A percentile compares a stretch with the other conserved stretches of the same genome.
These are phyloP conservation scores for Gossypium lobatum DNA, from an alignment of 441 rosid species.

Conservation along the genomic window DNA sequence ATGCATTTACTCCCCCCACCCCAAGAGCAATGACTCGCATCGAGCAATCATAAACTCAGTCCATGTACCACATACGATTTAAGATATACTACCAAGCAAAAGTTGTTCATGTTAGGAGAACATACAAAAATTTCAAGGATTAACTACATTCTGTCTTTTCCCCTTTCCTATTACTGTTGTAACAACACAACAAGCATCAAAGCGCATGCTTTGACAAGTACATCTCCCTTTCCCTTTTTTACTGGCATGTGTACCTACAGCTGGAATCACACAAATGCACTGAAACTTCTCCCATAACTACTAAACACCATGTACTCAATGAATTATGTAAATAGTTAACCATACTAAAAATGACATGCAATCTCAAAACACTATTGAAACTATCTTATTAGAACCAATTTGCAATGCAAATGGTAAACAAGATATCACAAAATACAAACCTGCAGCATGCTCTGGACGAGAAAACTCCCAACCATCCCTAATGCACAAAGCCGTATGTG, in stretches of 20 bases:
- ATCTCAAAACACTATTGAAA: neutral
- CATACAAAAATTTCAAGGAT: constrained; percentile 1
- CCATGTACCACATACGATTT: neutral
- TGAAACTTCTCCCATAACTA: neutral
- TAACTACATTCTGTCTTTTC: neutral
- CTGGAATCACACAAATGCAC: neutral
- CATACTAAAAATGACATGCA: neutral
- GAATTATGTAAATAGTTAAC: neutral
- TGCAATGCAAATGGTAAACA: neutral
- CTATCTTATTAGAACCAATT: neutral
- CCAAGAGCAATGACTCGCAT: constrained; percentile 10
- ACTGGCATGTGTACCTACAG: neutral
- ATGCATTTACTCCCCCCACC: neutral
- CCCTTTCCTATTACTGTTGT: neutral
- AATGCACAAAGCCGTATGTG: constrained; percentile 79
- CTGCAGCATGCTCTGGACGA: constrained; percentile 85
- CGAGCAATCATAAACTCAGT: constrained; percentile 17
- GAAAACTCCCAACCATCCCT: constrained; percentile 98
- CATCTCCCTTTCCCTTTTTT: neutral
- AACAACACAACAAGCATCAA: neutral
- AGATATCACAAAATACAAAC: constrained; percentile 29
- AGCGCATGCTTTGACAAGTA: neutral
- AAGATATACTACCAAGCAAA: neutral
- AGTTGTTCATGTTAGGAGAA: neutral
- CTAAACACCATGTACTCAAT: neutral